Conservation (phyloP, 1,139 yeast species). For the Saccharomyces hybrid region DNA sequence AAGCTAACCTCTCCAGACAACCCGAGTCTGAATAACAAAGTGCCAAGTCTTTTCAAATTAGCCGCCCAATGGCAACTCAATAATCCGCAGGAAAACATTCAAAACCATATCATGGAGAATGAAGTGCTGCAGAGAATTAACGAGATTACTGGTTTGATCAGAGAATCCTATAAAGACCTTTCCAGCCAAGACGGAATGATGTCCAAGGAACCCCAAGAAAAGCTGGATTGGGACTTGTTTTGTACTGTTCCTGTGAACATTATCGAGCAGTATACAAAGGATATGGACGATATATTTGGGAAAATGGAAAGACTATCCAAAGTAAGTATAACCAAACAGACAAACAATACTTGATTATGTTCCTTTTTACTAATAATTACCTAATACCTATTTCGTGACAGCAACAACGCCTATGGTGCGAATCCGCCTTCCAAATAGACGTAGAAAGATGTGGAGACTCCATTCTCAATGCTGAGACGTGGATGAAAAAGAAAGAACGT, state of each 20-base stretch:
- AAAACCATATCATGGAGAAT: conserved; percentile 12
- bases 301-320: conserved; percentile 22
- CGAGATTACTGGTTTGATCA: conserved; percentile 16
- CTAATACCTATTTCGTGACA: conserved; percentile 2
- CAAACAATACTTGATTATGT: not conserved
- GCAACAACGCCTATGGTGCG: conserved; percentile 30
- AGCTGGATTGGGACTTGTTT: conserved; percentile 27
- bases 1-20: not conserved
- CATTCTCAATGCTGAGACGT: conserved; percentile 23
- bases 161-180: conserved; percentile 4
- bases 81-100: conserved; percentile 9
- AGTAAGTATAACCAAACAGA: conserved; percentile 11
- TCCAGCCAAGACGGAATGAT: not conserved
- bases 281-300: conserved; percentile 19
- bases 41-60: conserved; percentile 9
- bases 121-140: conserved; percentile 17
- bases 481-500: conserved; percentile 25
- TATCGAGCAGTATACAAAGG: conserved; percentile 27
- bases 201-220: conserved; percentile 6
- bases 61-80: conserved; percentile 23
- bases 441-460: conserved; percentile 26
- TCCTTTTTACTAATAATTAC: conserved; percentile 5
- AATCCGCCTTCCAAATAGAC: conserved; percentile 29
- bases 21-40: not conserved
- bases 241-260: conserved; percentile 26